Percentiles rank a stretch among this genome's conserved stretches.
phyloP scores from a whole-genome alignment of 2,329 filamentous ascomycete species.

The Fusarium annulatum region DNA sequence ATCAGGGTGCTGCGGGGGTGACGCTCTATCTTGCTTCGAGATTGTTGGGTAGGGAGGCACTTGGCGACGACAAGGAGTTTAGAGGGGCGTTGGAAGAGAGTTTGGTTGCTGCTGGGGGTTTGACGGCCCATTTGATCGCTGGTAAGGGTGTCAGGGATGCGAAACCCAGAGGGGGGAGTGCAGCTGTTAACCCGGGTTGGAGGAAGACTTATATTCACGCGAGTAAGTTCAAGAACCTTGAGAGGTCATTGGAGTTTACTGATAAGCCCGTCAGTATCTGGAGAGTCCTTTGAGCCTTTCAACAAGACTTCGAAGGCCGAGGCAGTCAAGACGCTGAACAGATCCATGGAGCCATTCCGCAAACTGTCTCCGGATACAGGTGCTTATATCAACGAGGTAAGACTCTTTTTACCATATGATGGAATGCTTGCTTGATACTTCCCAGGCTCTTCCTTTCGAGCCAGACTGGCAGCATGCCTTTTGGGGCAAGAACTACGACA shows the following conservation, averaged over 20 bases:
- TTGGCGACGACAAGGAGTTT: conserved; percentile 46
- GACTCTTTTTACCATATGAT: not conserved
- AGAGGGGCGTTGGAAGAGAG: conserved; percentile 53
- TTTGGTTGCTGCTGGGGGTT: conserved; percentile 39
- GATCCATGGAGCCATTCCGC: conserved; percentile 50
- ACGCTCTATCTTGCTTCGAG: conserved; percentile 56
- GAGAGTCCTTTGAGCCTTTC: conserved; percentile 46
- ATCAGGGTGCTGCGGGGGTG: conserved; percentile 50
- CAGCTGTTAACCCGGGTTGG: conserved; percentile 64
- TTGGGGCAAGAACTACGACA: conserved; percentile 59
- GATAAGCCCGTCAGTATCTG: conserved; percentile 36
- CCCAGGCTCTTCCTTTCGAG: conserved; percentile 52
- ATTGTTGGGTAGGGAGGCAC: conserved; percentile 53
- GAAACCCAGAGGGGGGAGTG: conserved; percentile 56
- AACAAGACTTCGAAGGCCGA: conserved; percentile 47
- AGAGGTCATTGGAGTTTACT: rapidly evolving
- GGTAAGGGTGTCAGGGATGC: conserved; percentile 59
- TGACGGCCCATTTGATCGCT: conserved; percentile 55
- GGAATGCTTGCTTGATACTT: not conserved
- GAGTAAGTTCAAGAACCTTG: conserved; percentile 47
- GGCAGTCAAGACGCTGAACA: conserved; percentile 44
- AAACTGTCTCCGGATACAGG: conserved; percentile 55
- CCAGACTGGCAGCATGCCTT: conserved; percentile 54
- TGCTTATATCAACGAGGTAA: conserved; percentile 60
- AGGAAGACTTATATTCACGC: conserved; percentile 56